Percentiles rank a stretch among this genome's conserved stretches.
Conservation (phyloP, 2,329 filamentous ascomycete species). For the Exophiala lecanii-corni region DNA sequence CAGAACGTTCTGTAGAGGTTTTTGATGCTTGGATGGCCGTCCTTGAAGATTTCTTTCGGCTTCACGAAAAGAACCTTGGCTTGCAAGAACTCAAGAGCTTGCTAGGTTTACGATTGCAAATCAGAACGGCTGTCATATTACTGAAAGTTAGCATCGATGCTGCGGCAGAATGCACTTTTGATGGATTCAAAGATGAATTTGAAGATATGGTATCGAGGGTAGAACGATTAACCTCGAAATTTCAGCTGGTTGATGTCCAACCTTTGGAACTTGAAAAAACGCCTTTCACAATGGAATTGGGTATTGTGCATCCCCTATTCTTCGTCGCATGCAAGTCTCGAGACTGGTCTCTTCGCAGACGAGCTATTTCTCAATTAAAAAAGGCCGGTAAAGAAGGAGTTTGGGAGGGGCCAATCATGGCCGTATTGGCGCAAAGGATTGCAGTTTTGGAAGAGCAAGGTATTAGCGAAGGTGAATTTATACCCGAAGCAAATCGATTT, state of each 20-base stretch:
- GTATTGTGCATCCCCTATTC: slow-evolving; percentile 32
- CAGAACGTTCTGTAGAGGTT: slow-evolving; percentile 20
- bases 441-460: slow-evolving; percentile 28
- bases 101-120: slow-evolving; percentile 26
- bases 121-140: slow-evolving; percentile 27
- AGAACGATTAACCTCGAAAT: slow-evolving; percentile 22
- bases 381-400: slow-evolving; percentile 34
- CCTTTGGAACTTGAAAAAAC: slow-evolving; percentile 23
- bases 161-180: slow-evolving; percentile 25
- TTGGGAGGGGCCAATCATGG: slow-evolving; percentile 34
- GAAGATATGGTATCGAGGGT: slow-evolving; percentile 27
- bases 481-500: slow-evolving; percentile 26
- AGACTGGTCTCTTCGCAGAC: slow-evolving; percentile 25
- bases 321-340: slow-evolving; percentile 33
- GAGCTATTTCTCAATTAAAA: slow-evolving; percentile 29
- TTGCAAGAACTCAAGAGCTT: slow-evolving; percentile 24
- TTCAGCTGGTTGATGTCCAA: slow-evolving; percentile 16
- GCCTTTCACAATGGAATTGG: slow-evolving; percentile 31
- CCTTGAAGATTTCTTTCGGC: slow-evolving; percentile 24
- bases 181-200: slow-evolving; percentile 24
- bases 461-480: slow-evolving; percentile 11
- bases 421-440: slow-evolving; percentile 27
- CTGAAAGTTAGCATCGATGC: slow-evolving; percentile 26
- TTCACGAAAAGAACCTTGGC: slow-evolving; percentile 7
- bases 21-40: slow-evolving; percentile 26